These are phyloP conservation scores for Botryotinia globosa DNA, from an alignment of 2,329 filamentous ascomycete genomes.

Conservation along the genomic window DNA sequence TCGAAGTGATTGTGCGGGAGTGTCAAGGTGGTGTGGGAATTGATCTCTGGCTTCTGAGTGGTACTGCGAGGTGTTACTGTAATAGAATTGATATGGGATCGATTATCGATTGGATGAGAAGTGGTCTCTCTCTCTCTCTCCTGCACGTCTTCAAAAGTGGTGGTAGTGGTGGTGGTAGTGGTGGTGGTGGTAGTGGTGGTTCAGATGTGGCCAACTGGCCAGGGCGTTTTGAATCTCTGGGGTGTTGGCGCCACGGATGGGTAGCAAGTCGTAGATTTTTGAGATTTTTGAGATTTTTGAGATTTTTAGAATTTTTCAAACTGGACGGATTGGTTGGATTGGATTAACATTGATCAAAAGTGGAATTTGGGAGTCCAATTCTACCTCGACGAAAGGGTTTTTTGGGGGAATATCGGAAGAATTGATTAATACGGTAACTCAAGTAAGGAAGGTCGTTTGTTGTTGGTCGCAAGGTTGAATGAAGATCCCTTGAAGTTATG, in stretches of 20 bases:
- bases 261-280: background rate
- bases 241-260: constrained; percentile 17
- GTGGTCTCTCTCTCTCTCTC: background rate
- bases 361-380: background rate
- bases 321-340: no score
- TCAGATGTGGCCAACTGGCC: constrained; percentile 6
- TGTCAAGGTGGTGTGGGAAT: background rate
- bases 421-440: background rate
- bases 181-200: constrained; percentile 7
- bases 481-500: background rate
- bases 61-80: background rate
- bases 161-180: constrained; percentile 5
- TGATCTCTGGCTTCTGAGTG: background rate
- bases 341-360: background rate
- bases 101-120: constrained; percentile 13
- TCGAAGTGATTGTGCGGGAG: background rate
- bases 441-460: constrained; percentile 4
- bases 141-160: background rate
- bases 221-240: constrained; percentile 4
- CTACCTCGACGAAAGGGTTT: background rate
- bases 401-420: background rate
- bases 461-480: constrained; percentile 5
- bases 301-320: background rate
- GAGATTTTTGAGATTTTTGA: background rate
- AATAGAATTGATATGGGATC: background rate